Base-by-base conservation (phyloP, 768 basidiomycete genomes). In the Kwoniella botswanensis region DNA sequence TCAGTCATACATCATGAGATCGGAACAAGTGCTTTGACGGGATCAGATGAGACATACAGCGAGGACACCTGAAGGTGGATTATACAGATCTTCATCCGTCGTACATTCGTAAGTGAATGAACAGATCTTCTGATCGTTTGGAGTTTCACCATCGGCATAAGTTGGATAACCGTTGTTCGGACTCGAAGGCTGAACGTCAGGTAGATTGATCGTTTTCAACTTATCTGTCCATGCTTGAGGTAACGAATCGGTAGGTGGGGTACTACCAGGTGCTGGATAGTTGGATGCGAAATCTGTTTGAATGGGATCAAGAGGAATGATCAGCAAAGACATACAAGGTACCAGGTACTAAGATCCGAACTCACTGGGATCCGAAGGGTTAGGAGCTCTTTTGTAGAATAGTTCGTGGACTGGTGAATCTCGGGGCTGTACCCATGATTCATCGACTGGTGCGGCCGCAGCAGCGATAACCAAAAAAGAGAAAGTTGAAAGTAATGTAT, bases 181-280 rank as follows among this genome's bases (percentile, higher is more conserved):
- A 9, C 84, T 85, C 3, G 91, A 85, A 18, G 83, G 73, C 1
- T 90, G 88, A 68, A 94, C 85, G 72, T 88, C 81, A 0, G 94
- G 94, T 64, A 96, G 91, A 73, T 87, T 88, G 42, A 92, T 90
- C 5, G 89, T 88, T 1, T 86, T 78, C 18, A 94, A 86, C 6
- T 92, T 91, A 76, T 88, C 87, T 29, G 88, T 77, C 94, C 94
- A 97, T 41, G 84, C 85, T 68, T 86, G 81, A 15, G 93, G 93
- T 68, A 92, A 85, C 9, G 77, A 71, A 43, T 81, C 79, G 0
- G 86, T 80, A 70, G 89, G 87, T n/a, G 89, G 88, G 7, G 85
- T 82, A n/a, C 68, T 68, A n/a, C 76, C 70, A 15, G 70, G 63
- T 1, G 75, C 64, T 17, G 93, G 92, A 82, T 88, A 93, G 22